These are phyloP conservation scores for Penicillium decumbens DNA, from an alignment of 2,329 filamentous ascomycete species.

Conservation along the genomic window DNA sequence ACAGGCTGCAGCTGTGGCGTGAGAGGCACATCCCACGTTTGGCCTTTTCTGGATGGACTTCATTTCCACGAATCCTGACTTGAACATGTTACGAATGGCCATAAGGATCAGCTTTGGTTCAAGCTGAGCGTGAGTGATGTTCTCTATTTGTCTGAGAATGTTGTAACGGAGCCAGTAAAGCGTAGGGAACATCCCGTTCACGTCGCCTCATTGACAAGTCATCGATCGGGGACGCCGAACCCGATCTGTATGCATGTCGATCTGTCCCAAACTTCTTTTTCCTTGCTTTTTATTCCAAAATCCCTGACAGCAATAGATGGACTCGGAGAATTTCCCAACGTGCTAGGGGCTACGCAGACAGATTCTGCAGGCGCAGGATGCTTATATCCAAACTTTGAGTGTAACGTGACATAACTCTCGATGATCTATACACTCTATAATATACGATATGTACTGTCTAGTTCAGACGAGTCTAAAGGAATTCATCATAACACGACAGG, in stretches of 20 bases:
- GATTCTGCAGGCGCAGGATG: neutral
- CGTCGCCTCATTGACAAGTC: conserved; percentile 20
- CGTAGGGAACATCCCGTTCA: conserved; percentile 13
- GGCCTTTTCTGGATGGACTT: conserved; percentile 1
- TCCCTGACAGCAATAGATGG: neutral
- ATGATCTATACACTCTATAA: neutral
- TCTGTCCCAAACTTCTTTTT: conserved; percentile 8
- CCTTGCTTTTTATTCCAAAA: neutral
- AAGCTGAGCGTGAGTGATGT: conserved; percentile 7
- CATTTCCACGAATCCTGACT: neutral
- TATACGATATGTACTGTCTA: neutral
- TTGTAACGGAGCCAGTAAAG: conserved; percentile 2
- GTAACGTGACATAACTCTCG: neutral
- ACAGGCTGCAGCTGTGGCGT: conserved; percentile 6
- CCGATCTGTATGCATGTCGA: conserved; percentile 20
- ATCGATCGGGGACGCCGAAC: conserved; percentile 25
- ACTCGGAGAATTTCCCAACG: conserved; percentile 23
- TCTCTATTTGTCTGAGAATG: neutral
- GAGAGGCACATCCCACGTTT: conserved; percentile 4
- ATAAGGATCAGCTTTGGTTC: conserved; percentile 3
- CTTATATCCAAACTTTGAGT: neutral
- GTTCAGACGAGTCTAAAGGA: neutral
- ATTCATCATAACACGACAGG: neutral
- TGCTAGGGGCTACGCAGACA: conserved; percentile 5
- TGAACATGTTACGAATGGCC: neutral